Evolutionary conservation across 2,329 filamentous ascomycete genomes (phyloP).

Genomic region (Cladosporium sp.): DNA sequence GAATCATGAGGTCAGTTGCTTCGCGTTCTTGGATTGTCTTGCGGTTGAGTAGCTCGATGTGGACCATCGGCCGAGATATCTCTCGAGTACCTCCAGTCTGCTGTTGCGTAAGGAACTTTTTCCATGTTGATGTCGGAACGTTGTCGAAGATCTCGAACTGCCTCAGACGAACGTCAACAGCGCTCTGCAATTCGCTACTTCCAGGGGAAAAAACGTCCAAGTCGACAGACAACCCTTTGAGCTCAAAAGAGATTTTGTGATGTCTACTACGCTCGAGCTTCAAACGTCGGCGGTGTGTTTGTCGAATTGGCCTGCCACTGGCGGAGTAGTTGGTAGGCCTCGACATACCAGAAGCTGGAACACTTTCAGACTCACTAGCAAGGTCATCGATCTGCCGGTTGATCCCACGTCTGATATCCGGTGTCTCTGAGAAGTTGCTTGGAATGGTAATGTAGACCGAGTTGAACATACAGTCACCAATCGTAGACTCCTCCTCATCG

Average conservation of each 20-base stretch:
- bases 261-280: slow-evolving; percentile 80
- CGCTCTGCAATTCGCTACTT: slow-evolving; percentile 80
- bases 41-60: slow-evolving; percentile 84
- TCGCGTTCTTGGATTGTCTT: slow-evolving; percentile 80
- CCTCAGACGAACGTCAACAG: slow-evolving; percentile 77
- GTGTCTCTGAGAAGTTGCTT: slow-evolving; percentile 73
- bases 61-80: slow-evolving; percentile 83
- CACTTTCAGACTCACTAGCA: slow-evolving; percentile 83
- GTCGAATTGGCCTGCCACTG: slow-evolving; percentile 30
- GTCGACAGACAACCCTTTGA: slow-evolving; percentile 81
- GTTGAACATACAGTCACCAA: slow-evolving; percentile 96
- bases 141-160: slow-evolving; percentile 93
- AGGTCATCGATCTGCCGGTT: slow-evolving; percentile 86
- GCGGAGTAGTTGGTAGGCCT: slow-evolving; percentile 54
- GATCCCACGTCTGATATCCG: slow-evolving; percentile 78
- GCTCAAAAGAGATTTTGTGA: slow-evolving; percentile 94
- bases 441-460: slow-evolving; percentile 97
- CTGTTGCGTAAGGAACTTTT: slow-evolving; percentile 94
- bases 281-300: slow-evolving; percentile 48
- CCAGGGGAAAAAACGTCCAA: slow-evolving; percentile 75
- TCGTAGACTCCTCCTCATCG: slow-evolving; percentile 79
- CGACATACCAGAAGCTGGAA: slow-evolving; percentile 67
- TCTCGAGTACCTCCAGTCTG: slow-evolving; percentile 75
- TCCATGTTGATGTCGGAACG: slow-evolving; percentile 94
- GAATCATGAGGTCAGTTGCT: slow-evolving; percentile 77